These are phyloP conservation scores for Stagonosporopsis vannaccii DNA, from an alignment of 2,329 filamentous ascomycete genomes.

Conservation along the genomic window DNA sequence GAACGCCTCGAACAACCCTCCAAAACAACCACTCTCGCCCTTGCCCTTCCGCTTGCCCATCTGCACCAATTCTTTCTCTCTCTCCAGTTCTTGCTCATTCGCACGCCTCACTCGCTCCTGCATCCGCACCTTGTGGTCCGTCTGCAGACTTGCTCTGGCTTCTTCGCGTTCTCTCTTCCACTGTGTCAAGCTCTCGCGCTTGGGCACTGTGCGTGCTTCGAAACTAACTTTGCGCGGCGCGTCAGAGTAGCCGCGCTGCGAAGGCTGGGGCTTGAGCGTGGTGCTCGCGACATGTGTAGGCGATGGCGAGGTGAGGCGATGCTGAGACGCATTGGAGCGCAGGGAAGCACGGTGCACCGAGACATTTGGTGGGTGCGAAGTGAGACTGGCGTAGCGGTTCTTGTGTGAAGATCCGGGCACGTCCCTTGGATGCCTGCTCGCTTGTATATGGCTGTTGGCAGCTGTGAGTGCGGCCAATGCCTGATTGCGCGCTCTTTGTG, in stretches of 20 bases:
- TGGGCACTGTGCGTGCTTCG: constrained; percentile 20
- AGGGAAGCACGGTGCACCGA: constrained; percentile 2
- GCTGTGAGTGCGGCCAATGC: constrained; percentile 16
- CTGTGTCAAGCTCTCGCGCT: constrained; percentile 28
- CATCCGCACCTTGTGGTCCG: constrained; percentile 26
- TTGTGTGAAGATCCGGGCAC: not conserved
- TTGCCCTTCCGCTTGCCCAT: constrained; percentile 18
- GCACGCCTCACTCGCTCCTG: constrained; percentile 37
- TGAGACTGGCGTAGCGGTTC: constrained; percentile 13
- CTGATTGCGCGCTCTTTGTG: constrained; percentile 16
- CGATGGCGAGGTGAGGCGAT: constrained; percentile 5
- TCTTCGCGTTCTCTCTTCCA: constrained; percentile 38
- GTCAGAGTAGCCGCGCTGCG: not conserved
- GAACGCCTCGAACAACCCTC: constrained; percentile 2
- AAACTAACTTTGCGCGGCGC: constrained; percentile 4
- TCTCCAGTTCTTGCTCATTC: constrained; percentile 39
- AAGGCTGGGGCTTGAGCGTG: not conserved
- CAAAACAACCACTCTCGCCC: constrained; percentile 7
- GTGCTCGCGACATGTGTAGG: not conserved
- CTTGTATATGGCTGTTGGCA: constrained; percentile 8
- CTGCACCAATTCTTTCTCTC: constrained; percentile 29
- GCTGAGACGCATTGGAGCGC: constrained; percentile 3
- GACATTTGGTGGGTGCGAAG: constrained; percentile 7
- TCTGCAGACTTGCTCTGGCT: constrained; percentile 10
- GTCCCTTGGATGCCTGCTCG: not conserved